Evolutionary conservation across 2,329 filamentous ascomycete species (phyloP), one percentile per base, ranked within the genome.

Genomic region (Colletotrichum scovillei): DNA sequence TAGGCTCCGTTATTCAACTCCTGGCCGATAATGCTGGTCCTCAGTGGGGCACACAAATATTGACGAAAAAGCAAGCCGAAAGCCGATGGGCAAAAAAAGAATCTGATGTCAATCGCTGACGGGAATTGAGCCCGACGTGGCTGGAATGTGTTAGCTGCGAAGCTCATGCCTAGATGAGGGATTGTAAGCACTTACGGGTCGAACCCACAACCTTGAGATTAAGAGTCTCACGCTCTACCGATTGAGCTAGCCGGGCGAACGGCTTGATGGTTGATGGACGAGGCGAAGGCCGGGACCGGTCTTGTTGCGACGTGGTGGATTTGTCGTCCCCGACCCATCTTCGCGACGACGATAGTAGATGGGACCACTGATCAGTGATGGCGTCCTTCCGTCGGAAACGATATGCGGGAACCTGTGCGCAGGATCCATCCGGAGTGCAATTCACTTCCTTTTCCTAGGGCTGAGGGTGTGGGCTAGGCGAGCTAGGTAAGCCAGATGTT

Each of bases 211-310:
- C 85, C 86, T 88, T 87, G 84, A 88, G 86, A 87, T 88, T 89
- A 89, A 89, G 90, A 92, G 90, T 92, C 90, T 91, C 87, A 92
- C 90, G 90, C 90, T 92, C 90, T 92, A 92, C 88, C 88, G 88
- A 91, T 91, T 90, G 89, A 91, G 89, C 89, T 91, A 91, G 86
- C 87, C 86, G 84, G 87, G 86, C 86, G 58, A n/a, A 30, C 62
- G 42, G 22, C 42, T 72, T 57, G 0, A 30, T 63, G 46, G 49
- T 56, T 57, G 19, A 19, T 57, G 14, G 26, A 49, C 19, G 30
- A 32, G 42, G 3, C 4, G 14, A 6, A 32, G 32, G n/a, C 24
- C 5, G 42, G 42, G 26, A 53, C 59, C 14, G 5, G 28, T 24
- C 19, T 53, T 64, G 26, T 53, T 58, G 30, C 6, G 32, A 14